Evolutionary conservation across 2,329 filamentous ascomycete genomes (phyloP).

Genomic region (Cytospora mali): DNA sequence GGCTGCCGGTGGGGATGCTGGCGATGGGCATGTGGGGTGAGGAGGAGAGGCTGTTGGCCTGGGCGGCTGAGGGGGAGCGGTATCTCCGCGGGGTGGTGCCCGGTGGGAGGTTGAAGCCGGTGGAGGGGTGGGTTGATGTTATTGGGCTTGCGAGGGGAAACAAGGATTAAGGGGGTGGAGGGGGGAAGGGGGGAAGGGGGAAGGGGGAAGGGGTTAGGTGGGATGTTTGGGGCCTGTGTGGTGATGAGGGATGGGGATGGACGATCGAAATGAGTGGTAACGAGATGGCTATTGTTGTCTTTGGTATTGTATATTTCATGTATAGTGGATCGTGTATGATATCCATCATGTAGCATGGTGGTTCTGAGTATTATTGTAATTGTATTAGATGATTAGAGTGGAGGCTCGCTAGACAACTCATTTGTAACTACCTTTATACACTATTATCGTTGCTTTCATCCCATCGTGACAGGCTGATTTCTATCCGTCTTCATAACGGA

Average conservation of each 20-base stretch:
- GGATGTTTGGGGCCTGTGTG: neutral
- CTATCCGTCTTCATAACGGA: neutral
- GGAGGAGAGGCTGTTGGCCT: constrained; percentile 64
- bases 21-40: constrained; percentile 68
- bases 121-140: constrained; percentile 63
- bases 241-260: neutral
- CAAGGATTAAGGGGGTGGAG: constrained; percentile 7
- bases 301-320: no score
- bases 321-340: neutral
- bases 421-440: neutral
- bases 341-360: neutral
- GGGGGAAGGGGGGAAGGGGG: neutral
- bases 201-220: neutral
- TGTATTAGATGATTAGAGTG: neutral
- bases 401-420: neutral
- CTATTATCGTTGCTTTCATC: neutral
- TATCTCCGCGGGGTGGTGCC: constrained; percentile 54
- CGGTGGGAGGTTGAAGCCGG: constrained; percentile 54
- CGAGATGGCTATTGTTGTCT: neutral
- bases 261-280: neutral
- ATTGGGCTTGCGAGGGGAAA: constrained; percentile 42
- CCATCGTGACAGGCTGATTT: neutral
- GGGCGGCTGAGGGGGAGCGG: constrained; percentile 59
- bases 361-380: neutral
- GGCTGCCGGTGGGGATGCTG: constrained; percentile 63